Percentiles rank a stretch among this genome's conserved stretches.
Evolutionary conservation across 108 stramenopile species (phyloP).

Genomic region (Fragilariopsis cylindrus): DNA sequence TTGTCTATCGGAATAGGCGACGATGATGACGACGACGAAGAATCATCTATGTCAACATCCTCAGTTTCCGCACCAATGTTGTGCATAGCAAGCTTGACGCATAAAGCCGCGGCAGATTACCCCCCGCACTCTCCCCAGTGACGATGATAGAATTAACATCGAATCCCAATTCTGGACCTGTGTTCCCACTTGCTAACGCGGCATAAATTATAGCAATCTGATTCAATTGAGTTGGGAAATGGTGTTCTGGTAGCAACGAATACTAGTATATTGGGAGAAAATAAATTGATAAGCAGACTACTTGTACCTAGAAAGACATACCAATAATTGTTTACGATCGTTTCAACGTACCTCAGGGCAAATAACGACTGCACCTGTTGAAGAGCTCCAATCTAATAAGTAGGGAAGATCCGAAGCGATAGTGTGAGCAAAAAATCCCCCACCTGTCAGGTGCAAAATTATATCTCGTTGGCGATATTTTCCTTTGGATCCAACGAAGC

Average conservation of each 20-base stretch:
- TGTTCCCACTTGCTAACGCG: constrained; percentile 57
- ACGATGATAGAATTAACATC: constrained; percentile 69
- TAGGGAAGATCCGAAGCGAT: constrained; percentile 82
- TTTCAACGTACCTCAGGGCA: constrained; percentile 58
- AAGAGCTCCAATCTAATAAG: constrained; percentile 77
- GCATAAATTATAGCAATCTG: constrained; percentile 58
- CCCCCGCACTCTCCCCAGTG: constrained; percentile 81
- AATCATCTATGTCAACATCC: not conserved
- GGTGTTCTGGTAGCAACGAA: constrained; percentile 68
- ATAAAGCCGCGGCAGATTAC: constrained; percentile 80
- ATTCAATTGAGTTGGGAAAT: constrained; percentile 67
- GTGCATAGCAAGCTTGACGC: constrained; percentile 60
- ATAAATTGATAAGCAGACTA: not conserved
- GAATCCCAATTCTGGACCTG: constrained; percentile 62
- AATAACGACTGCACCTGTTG: constrained; percentile 73
- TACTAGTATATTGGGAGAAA: constrained; percentile 31
- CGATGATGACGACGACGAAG: not conserved
- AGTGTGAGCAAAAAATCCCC: constrained; percentile 85
- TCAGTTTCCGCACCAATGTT: constrained; percentile 18
- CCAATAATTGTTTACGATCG: not conserved
- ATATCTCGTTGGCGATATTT: constrained; percentile 51
- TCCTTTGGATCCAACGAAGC: constrained; percentile 32
- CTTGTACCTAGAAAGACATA: not conserved
- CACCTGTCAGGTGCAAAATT: constrained; percentile 82
- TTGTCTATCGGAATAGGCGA: not conserved